A percentile compares a stretch with the other conserved stretches of the same genome.
Evolutionary conservation across 2,329 filamentous ascomycete species (phyloP).

Genomic region (Microcera coccophila): DNA sequence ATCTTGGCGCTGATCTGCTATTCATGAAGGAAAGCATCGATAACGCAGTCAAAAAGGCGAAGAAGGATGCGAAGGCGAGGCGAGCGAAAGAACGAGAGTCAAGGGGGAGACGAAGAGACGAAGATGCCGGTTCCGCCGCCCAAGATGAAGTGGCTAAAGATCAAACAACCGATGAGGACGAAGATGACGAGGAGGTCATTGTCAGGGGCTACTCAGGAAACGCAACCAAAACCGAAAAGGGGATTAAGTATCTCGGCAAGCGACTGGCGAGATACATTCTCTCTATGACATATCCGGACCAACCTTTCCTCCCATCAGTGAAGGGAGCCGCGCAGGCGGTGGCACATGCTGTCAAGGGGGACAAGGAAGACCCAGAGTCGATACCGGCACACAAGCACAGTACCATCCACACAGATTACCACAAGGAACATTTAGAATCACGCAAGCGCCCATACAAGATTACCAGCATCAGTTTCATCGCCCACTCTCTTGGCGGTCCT

Average conservation of each 20-base stretch:
- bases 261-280: slow-evolving; percentile 88
- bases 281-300: slow-evolving; percentile 87
- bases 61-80: slow-evolving; percentile 62
- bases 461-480: slow-evolving; percentile 92
- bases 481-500: slow-evolving; percentile 84
- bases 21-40: slow-evolving; percentile 98
- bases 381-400: slow-evolving; percentile 58
- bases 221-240: slow-evolving; percentile 83
- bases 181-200: slow-evolving; percentile 79
- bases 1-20: slow-evolving; percentile 92
- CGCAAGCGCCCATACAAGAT: slow-evolving; percentile 67
- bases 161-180: slow-evolving; percentile 45
- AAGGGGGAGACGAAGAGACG: slow-evolving; percentile 11
- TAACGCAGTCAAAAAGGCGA: slow-evolving; percentile 69
- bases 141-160: slow-evolving; percentile 18
- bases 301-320: slow-evolving; percentile 71
- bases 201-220: slow-evolving; percentile 89
- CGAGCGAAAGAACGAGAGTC: slow-evolving; percentile 48
- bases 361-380: slow-evolving; percentile 44
- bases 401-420: slow-evolving; percentile 52
- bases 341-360: slow-evolving; percentile 36
- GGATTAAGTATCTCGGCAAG: slow-evolving; percentile 96
- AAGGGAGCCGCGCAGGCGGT: slow-evolving; percentile 48
- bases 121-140: slow-evolving; percentile 10
- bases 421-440: slow-evolving; percentile 49